A percentile compares a stretch with the other conserved stretches of the same genome.
phyloP scores from a whole-genome alignment of 2,329 filamentous ascomycete species.

The Fulvia fulva region DNA sequence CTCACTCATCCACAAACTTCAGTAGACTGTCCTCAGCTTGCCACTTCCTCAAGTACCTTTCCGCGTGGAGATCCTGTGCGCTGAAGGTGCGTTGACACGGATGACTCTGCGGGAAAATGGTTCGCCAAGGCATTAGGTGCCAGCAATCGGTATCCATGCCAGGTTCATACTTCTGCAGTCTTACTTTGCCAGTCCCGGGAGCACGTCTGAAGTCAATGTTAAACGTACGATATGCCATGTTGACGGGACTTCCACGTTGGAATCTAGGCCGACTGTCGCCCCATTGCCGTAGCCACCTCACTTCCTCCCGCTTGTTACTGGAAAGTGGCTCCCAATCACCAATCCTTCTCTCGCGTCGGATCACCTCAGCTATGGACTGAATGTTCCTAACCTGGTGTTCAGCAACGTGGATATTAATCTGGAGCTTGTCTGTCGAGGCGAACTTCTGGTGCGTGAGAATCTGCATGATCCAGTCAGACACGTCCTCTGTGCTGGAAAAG shows the following conservation, averaged over 20 bases:
- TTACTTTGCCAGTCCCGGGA: not conserved
- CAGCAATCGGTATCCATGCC: conserved; percentile 2
- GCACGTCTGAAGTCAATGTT: not conserved
- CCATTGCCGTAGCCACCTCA: not conserved
- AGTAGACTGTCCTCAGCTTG: not conserved
- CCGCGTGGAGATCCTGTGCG: not conserved
- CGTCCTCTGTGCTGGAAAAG: not conserved
- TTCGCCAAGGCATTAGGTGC: not conserved
- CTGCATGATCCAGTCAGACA: not conserved
- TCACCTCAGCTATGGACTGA: not conserved
- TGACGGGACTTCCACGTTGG: not conserved
- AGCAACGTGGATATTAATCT: not conserved
- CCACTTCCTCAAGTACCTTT: not conserved
- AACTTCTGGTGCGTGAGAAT: not conserved
- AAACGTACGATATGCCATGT: conserved; percentile 2
- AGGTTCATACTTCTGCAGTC: not conserved
- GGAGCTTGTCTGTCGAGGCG: not conserved
- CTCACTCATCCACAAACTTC: conserved; percentile 1
- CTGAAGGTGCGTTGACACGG: not conserved
- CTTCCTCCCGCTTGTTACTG: not conserved
- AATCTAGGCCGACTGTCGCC: not conserved
- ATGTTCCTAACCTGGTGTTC: not conserved
- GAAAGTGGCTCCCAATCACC: not conserved
- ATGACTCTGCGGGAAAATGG: not conserved
- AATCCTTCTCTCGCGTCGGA: not conserved